Conservation (phyloP, 2,329 filamentous ascomycete genomes). For the Colletotrichum sp. region DNA sequence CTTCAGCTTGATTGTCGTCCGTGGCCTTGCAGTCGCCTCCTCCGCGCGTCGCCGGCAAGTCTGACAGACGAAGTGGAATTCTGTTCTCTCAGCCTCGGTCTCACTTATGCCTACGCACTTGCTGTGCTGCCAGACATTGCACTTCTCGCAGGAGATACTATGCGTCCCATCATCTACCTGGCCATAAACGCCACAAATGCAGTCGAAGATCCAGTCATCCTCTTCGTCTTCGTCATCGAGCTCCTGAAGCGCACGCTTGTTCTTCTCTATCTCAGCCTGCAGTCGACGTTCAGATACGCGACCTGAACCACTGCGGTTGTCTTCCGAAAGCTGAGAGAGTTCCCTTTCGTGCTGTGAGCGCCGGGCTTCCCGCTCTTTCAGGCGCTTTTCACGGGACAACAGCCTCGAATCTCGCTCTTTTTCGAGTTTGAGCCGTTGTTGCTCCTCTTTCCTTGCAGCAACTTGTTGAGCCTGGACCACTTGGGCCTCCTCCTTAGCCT, state of each 20-base stretch:
- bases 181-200: constrained; percentile 87
- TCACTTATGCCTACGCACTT: constrained; percentile 85
- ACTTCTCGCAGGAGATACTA: constrained; percentile 91
- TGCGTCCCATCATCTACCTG: constrained; percentile 94
- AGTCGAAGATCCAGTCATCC: constrained; percentile 94
- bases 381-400: constrained; percentile 82
- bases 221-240: constrained; percentile 71
- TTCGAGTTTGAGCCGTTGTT: constrained; percentile 63
- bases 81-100: constrained; percentile 78
- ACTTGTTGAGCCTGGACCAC: constrained; percentile 69
- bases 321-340: constrained; percentile 78
- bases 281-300: constrained; percentile 80
- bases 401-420: constrained; percentile 80
- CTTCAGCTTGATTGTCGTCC: constrained; percentile 59
- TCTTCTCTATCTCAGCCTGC: constrained; percentile 82
- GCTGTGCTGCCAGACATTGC: constrained; percentile 97
- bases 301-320: constrained; percentile 66
- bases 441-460: constrained; percentile 70
- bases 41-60: constrained; percentile 76
- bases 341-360: constrained; percentile 86
- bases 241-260: constrained; percentile 75
- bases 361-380: constrained; percentile 84
- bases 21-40: constrained; percentile 63
- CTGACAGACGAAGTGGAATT: constrained; percentile 86
- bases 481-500: constrained; percentile 71